A percentile compares a stretch with the other conserved stretches of the same genome.
Evolutionary conservation across 176 grass and related monocot genomes (phyloP).

Genomic region (Aegilops bicornis): DNA sequence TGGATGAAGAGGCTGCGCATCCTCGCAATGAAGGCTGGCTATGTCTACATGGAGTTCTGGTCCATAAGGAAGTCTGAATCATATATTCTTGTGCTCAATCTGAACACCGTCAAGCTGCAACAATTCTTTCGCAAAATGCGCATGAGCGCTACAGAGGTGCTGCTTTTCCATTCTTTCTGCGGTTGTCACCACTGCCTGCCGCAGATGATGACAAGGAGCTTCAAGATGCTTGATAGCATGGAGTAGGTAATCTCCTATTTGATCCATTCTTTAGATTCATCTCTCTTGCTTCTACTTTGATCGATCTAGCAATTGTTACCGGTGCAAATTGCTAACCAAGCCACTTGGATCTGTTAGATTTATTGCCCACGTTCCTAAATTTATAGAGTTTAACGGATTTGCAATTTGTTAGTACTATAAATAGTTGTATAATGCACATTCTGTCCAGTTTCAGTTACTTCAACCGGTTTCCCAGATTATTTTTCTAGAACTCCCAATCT

Average conservation of each 20-base stretch:
- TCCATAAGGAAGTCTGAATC: conserved; percentile 18
- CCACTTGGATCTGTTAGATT: no score
- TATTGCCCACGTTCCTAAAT: no score
- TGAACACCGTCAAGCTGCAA: conserved; percentile 14
- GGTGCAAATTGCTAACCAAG: not conserved
- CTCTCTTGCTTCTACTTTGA: not conserved
- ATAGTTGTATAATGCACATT: not conserved
- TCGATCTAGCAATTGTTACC: no score
- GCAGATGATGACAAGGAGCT: not conserved
- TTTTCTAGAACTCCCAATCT: no score
- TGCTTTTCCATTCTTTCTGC: conserved; percentile 23
- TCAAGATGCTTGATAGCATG: not conserved
- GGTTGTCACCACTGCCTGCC: not conserved
- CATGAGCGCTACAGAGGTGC: conserved; percentile 11
- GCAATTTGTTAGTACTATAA: not conserved
- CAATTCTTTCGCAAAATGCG: not conserved
- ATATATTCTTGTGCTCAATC: conserved; percentile 26
- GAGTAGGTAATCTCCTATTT: conserved; percentile 13
- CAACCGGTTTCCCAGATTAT: no score
- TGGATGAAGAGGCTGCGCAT: conserved; percentile 28
- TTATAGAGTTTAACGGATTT: no score
- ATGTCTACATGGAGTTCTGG: conserved; percentile 32
- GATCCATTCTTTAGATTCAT: not conserved
- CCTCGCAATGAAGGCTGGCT: not conserved
- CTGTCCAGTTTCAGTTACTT: no score